These are phyloP conservation scores for Cocos nucifera DNA, from an alignment of 176 grass and related monocot species.

Conservation along the genomic window DNA sequence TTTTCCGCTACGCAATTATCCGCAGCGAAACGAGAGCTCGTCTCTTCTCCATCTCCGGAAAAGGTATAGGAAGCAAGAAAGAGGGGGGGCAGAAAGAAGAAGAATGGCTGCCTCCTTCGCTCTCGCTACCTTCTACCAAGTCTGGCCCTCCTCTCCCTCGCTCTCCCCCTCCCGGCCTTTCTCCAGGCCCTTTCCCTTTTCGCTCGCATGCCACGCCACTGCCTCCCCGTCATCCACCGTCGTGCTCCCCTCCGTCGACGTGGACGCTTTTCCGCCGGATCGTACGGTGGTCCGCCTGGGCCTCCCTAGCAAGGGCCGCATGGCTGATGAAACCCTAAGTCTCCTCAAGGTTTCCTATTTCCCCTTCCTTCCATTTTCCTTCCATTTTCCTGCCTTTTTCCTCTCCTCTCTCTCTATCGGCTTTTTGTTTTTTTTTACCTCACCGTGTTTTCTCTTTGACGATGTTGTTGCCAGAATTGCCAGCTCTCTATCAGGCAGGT, in stretches of 20 bases:
- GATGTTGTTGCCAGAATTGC: slow-evolving; percentile 48
- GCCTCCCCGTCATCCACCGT: slow-evolving; percentile 10
- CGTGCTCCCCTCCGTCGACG: slow-evolving; percentile 17
- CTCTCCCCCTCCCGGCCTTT: neutral
- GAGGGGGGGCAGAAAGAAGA: too few species aligned
- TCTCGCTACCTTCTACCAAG: neutral
- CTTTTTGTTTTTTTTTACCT: too few species aligned
- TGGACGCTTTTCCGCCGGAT: slow-evolving; percentile 13
- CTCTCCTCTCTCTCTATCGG: too few species aligned
- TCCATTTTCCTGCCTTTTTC: too few species aligned
- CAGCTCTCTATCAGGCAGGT: slow-evolving; percentile 62
- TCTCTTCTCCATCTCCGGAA: too few species aligned
- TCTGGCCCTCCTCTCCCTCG: too few species aligned
- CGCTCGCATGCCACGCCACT: neutral
- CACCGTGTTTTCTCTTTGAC: too few species aligned
- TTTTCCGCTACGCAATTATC: too few species aligned
- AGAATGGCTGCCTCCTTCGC: slow-evolving; percentile 8
- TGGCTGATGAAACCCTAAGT: slow-evolving; percentile 85
- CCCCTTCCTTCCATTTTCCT: too few species aligned
- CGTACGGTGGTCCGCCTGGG: slow-evolving; percentile 69
- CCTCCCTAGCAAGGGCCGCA: slow-evolving; percentile 84
- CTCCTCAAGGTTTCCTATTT: slow-evolving; percentile 58
- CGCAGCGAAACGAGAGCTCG: too few species aligned
- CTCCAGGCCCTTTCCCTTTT: slow-evolving; percentile 2
- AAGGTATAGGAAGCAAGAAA: too few species aligned